phyloP scores from a whole-genome alignment of 2,329 filamentous ascomycete species.

The Ophiostoma piceae region DNA sequence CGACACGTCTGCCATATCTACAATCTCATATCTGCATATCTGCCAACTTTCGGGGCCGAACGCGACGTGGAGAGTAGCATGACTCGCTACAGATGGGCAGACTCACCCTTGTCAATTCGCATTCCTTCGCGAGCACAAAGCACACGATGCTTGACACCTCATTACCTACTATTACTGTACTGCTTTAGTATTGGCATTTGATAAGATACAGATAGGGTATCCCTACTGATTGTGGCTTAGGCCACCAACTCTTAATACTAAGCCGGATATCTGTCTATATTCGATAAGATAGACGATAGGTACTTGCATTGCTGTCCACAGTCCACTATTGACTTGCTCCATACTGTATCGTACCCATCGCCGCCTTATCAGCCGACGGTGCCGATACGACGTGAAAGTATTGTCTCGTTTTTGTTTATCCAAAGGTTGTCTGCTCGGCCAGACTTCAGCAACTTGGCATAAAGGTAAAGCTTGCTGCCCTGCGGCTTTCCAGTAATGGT shows the following conservation, averaged over 20 bases:
- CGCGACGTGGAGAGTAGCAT: not conserved
- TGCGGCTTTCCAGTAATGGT: not conserved
- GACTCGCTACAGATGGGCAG: not conserved
- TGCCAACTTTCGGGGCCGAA: not conserved
- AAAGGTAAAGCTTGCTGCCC: not conserved
- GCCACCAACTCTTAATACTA: not conserved
- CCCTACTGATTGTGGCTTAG: slow-evolving; percentile 7
- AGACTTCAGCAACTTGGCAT: not conserved
- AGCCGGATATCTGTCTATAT: slow-evolving; percentile 13
- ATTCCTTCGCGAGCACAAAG: not conserved
- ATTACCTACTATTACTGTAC: slow-evolving; percentile 14
- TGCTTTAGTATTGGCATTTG: not conserved
- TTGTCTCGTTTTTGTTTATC: not conserved
- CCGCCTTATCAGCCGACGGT: not conserved
- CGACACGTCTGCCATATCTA: not conserved
- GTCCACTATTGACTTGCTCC: slow-evolving; percentile 3
- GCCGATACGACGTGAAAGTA: not conserved
- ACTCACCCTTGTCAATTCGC: not conserved
- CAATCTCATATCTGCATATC: not conserved
- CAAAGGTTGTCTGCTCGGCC: not conserved
- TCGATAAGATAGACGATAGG: not conserved
- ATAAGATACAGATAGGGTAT: slow-evolving; percentile 15
- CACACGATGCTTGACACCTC: not conserved
- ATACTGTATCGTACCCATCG: not conserved
- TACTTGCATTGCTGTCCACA: not conserved